These are phyloP conservation scores for Irpex sp. DNA, from an alignment of 1,284 basidiomycete species.

Conservation along the genomic window DNA sequence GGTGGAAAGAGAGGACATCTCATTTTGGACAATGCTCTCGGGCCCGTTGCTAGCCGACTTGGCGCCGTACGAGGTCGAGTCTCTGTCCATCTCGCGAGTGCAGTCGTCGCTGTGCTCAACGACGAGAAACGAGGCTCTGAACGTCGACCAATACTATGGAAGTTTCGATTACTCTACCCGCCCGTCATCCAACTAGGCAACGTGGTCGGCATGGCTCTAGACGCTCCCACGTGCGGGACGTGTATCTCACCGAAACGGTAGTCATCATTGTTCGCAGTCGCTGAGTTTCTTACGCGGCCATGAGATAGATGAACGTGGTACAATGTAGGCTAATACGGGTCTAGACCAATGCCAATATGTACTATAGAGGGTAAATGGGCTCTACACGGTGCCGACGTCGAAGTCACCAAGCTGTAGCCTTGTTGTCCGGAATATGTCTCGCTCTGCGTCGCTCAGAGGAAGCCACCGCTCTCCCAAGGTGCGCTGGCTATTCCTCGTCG, in stretches of 20 bases:
- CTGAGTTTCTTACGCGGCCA: background rate
- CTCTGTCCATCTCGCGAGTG: constrained; percentile 17
- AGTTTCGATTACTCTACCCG: constrained; percentile 13
- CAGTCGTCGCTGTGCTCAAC: constrained; percentile 19
- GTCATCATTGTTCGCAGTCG: background rate
- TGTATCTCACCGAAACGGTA: background rate
- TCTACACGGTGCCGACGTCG: background rate
- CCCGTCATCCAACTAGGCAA: constrained; percentile 15
- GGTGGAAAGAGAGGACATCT: constrained; percentile 27
- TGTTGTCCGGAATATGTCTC: constrained; percentile 29
- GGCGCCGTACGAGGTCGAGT: constrained; percentile 16
- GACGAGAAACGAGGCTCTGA: constrained; percentile 12
- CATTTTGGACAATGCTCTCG: constrained; percentile 27
- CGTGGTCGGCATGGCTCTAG: constrained; percentile 26
- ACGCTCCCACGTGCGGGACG: constrained; percentile 26
- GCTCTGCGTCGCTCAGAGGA: constrained; percentile 34
- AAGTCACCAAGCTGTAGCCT: constrained; percentile 13
- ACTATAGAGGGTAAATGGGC: background rate
- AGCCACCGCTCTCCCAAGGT: constrained; percentile 39
- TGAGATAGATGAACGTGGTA: background rate
- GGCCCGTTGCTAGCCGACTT: constrained; percentile 19
- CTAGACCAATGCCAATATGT: background rate
- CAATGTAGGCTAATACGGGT: background rate
- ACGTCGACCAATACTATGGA: constrained; percentile 16
- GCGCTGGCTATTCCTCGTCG: constrained; percentile 58